Evolutionary conservation across 331 rosid species (phyloP).

Genomic region (Quercus phellos): DNA sequence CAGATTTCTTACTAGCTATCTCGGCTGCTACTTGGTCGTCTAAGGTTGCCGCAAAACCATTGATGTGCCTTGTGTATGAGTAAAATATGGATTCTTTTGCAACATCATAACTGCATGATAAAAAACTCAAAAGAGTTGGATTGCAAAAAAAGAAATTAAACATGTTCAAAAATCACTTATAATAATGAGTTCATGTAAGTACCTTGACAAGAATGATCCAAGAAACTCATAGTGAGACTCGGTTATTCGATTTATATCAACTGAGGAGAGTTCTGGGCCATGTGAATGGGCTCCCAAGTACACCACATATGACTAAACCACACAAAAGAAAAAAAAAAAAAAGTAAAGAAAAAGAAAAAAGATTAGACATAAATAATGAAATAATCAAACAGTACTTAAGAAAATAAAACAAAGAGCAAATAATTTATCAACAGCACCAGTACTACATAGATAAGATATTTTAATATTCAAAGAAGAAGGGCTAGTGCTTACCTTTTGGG

Average conservation of each 20-base stretch:
- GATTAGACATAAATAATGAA: neutral
- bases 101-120: constrained; percentile 28
- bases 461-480: constrained; percentile 1
- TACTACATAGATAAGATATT: neutral
- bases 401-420: neutral
- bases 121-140: neutral
- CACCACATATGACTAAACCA: constrained; percentile 68
- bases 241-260: constrained; percentile 39
- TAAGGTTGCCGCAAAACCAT: constrained; percentile 82
- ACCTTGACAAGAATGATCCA: constrained; percentile 67
- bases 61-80: constrained; percentile 82
- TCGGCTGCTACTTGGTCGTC: constrained; percentile 63
- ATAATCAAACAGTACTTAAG: neutral
- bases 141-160: neutral
- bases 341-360: too few species aligned
- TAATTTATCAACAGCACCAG: neutral
- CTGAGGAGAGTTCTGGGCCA: constrained; percentile 32
- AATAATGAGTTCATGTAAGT: neutral
- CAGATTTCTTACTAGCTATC: constrained; percentile 41
- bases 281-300: constrained; percentile 79
- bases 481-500: constrained; percentile 50
- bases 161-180: neutral
- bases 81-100: constrained; percentile 70
- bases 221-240: constrained; percentile 67
- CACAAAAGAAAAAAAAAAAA: neutral